phyloP scores from a whole-genome alignment of 169 alveolate species.

The Plasmodium vivax region DNA sequence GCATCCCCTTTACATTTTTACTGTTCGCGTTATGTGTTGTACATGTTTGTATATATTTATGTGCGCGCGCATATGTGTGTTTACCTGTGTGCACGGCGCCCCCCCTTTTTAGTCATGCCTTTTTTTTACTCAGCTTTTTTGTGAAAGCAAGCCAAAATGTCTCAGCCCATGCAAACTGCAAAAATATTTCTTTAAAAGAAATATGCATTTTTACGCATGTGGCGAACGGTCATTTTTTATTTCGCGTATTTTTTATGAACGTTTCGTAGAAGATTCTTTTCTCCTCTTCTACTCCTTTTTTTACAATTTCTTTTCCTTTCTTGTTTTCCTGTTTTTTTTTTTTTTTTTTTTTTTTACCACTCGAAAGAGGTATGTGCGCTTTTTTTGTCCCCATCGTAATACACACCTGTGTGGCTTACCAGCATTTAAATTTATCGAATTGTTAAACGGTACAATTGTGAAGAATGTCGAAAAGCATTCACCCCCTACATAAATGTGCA shows the following conservation, averaged over 20 bases:
- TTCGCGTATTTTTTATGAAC: background rate
- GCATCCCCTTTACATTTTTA: background rate
- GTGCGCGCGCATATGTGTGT: background rate
- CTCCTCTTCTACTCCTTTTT: background rate
- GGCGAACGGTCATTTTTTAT: background rate
- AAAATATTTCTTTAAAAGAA: conserved; percentile 38
- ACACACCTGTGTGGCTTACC: background rate
- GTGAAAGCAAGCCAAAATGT: conserved; percentile 6
- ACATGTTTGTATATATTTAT: background rate
- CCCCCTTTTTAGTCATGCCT: background rate
- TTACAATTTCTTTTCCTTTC: background rate
- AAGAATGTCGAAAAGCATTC: background rate
- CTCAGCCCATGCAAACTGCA: background rate
- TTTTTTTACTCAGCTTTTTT: background rate
- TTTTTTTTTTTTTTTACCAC: background rate
- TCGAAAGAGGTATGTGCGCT: background rate
- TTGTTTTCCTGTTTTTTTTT: background rate
- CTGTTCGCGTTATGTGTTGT: background rate
- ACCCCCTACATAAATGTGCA: background rate
- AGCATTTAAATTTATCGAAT: conserved; percentile 19
- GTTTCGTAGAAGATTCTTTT: background rate
- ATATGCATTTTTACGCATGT: background rate
- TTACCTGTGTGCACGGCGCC: background rate
- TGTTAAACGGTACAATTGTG: conserved; percentile 1
- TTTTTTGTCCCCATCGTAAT: conserved; percentile 5